phyloP scores from a whole-genome alignment of 176 grass and related monocot genomes.

The Avena insularis region DNA sequence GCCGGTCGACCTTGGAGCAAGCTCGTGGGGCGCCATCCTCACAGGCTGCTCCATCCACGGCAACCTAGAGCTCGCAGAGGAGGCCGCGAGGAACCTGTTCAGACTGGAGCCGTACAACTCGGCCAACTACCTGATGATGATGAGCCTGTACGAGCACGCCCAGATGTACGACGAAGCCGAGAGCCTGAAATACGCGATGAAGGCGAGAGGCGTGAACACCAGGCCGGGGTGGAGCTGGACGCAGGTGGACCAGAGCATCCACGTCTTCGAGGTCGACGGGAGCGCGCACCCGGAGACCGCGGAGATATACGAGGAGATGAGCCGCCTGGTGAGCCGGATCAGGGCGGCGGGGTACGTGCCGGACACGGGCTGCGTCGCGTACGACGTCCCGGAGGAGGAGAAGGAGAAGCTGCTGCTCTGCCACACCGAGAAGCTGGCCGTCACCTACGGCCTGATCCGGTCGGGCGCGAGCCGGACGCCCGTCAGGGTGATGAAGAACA shows the following conservation, averaged over 20 bases:
- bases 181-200: constrained; percentile 74
- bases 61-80: constrained; percentile 70
- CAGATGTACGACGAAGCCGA: constrained; percentile 82
- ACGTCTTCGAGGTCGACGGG: constrained; percentile 74
- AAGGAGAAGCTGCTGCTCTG: constrained; percentile 73
- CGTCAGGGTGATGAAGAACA: constrained; percentile 87
- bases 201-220: constrained; percentile 56
- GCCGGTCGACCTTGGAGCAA: constrained; percentile 55
- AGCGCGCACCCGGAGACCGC: constrained; percentile 57
- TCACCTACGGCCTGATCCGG: constrained; percentile 71
- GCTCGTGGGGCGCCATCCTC: constrained; percentile 79
- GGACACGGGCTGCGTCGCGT: constrained; percentile 65
- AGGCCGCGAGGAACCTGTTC: constrained; percentile 68
- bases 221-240: constrained; percentile 82
- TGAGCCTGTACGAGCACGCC: constrained; percentile 66
- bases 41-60: constrained; percentile 60
- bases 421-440: constrained; percentile 82
- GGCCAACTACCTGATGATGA: constrained; percentile 85
- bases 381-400: constrained; percentile 68
- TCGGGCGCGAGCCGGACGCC: constrained; percentile 51
- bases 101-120: constrained; percentile 76
- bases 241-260: constrained; percentile 59
- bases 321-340: constrained; percentile 49
- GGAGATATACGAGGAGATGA: constrained; percentile 69
- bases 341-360: constrained; percentile 69